Evolutionary conservation across 305 asterid genomes (phyloP).

Genomic region (Rubia balearica): DNA sequence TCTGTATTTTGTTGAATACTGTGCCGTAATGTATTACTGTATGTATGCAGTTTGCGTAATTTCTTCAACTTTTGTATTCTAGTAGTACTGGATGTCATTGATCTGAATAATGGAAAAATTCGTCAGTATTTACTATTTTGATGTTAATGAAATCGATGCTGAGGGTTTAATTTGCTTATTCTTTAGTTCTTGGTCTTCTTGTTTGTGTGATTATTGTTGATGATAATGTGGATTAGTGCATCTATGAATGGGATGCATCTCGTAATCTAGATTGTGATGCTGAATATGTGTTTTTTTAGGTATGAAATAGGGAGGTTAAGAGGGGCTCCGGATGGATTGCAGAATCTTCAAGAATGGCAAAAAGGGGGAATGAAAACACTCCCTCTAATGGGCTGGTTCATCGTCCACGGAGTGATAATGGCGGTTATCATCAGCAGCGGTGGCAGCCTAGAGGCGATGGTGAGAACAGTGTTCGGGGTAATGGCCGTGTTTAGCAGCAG

Average conservation of each 20-base stretch:
- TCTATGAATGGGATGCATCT: neutral
- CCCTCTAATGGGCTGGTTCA: neutral
- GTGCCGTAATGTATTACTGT: neutral
- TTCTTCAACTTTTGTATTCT: no score
- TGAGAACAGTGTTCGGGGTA: neutral
- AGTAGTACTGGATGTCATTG: neutral
- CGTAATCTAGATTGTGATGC: neutral
- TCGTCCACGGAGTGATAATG: neutral
- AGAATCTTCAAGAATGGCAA: neutral
- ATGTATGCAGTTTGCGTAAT: neutral
- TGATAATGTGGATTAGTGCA: neutral
- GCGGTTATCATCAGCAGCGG: neutral
- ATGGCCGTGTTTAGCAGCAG: neutral
- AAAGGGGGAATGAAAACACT: neutral
- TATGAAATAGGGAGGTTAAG: neutral
- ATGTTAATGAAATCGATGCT: neutral
- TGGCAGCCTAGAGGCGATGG: neutral
- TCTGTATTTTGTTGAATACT: neutral
- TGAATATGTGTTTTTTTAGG: neutral
- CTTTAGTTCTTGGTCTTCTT: neutral
- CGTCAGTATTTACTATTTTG: neutral
- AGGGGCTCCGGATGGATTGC: neutral
- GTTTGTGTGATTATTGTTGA: neutral
- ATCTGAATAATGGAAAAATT: no score
- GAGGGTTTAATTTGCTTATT: neutral